phyloP scores from a whole-genome alignment of 257 asterid species.

The Osmanthus fragrans region DNA sequence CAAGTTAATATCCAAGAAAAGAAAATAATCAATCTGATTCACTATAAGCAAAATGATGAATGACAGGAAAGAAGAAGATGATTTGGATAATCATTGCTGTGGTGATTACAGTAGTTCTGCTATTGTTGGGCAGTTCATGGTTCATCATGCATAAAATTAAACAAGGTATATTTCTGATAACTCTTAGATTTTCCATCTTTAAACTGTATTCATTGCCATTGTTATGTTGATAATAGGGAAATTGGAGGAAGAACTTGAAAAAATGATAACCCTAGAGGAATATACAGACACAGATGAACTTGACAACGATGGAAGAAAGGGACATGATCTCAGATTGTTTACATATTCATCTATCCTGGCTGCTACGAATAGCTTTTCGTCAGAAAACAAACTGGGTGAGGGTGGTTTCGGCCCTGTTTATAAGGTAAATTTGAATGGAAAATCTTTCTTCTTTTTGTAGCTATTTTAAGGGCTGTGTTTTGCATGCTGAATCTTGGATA shows the following conservation, averaged over 20 bases:
- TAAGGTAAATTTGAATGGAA: constrained; percentile 33
- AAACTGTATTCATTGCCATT: background rate
- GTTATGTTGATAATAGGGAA: constrained; percentile 26
- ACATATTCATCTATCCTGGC: constrained; percentile 41
- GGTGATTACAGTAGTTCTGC: constrained; percentile 21
- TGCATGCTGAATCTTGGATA: background rate
- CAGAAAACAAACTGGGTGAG: constrained; percentile 47
- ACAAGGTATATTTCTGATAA: constrained; percentile 18
- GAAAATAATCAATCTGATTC: too few relatives aligned
- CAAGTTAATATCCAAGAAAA: too few relatives aligned
- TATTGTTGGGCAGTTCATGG: constrained; percentile 17
- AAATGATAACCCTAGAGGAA: constrained; percentile 42
- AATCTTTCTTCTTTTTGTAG: background rate
- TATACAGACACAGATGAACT: constrained; percentile 27
- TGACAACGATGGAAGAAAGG: constrained; percentile 14
- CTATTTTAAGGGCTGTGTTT: background rate
- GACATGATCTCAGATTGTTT: constrained; percentile 43
- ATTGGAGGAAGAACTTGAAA: constrained; percentile 28
- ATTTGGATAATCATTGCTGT: constrained; percentile 25
- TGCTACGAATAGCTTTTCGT: constrained; percentile 56
- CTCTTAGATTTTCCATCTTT: background rate
- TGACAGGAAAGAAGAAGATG: constrained; percentile 27
- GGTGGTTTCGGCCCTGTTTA: constrained; percentile 70
- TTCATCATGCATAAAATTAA: constrained; percentile 20
- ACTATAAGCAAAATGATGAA: background rate